Conservation (phyloP, 2,329 filamentous ascomycete species). For the Neonectria coccinea region DNA sequence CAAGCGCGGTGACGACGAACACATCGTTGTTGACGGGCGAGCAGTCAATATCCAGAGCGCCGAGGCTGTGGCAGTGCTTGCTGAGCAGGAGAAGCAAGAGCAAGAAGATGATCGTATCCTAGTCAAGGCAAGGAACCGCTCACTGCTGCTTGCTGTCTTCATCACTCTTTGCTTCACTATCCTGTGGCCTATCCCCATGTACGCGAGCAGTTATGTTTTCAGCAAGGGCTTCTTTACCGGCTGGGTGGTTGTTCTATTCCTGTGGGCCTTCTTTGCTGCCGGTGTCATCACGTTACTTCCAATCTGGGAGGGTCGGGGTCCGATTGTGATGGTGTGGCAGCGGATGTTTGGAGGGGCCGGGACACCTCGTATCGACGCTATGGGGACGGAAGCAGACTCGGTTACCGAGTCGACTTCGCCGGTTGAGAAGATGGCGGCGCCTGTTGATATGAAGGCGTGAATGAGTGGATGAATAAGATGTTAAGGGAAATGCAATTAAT, state of each 20-base stretch:
- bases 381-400: constrained; percentile 19
- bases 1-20: constrained; percentile 24
- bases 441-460: constrained; percentile 5
- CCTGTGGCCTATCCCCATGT: constrained; percentile 49
- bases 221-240: constrained; percentile 34
- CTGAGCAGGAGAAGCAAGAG: constrained; percentile 24
- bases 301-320: constrained; percentile 25
- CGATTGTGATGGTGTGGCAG: constrained; percentile 15
- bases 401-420: constrained; percentile 12
- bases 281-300: constrained; percentile 23
- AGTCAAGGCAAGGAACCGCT: constrained; percentile 17
- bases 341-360: constrained; percentile 10
- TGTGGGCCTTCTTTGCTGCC: constrained; percentile 27
- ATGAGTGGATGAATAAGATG: neutral
- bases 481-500: neutral
- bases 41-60: constrained; percentile 23
- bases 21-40: constrained; percentile 19
- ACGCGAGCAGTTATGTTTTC: constrained; percentile 46
- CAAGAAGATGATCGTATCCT: constrained; percentile 23
- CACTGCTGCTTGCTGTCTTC: constrained; percentile 10
- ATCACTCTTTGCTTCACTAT: constrained; percentile 35
- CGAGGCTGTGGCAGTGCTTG: constrained; percentile 7
- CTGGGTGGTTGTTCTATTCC: constrained; percentile 30
- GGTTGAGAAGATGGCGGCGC: constrained; percentile 17
- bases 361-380: constrained; percentile 16